Evolutionary conservation across 225 moss, liverwort and hornwort genomes (phyloP).

Genomic region (Bryoerythrophyllum caledonicum): DNA sequence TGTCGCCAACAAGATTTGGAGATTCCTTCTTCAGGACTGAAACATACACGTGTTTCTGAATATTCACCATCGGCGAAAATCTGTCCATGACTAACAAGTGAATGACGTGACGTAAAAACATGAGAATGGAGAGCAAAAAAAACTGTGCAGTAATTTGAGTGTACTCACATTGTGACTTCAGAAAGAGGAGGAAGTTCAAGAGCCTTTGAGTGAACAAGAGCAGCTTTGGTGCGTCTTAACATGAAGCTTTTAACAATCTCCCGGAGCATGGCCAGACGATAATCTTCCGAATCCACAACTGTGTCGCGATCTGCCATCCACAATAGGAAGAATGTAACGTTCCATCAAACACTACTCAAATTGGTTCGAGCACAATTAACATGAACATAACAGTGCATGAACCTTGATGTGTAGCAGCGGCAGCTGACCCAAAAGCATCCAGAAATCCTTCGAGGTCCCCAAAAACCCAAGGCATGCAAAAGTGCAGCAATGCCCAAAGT

Average conservation of each 20-base stretch:
- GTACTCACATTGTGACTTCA: constrained; percentile 82
- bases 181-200: constrained; percentile 73
- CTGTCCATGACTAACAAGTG: constrained; percentile 36
- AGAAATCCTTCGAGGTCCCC: constrained; percentile 56
- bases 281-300: constrained; percentile 36
- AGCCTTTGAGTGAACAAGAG: constrained; percentile 70
- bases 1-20: constrained; percentile 62
- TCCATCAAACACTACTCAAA: constrained; percentile 3
- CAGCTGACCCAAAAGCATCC: constrained; percentile 65
- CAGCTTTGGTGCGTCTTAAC: constrained; percentile 92
- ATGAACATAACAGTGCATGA: neutral
- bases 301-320: constrained; percentile 33
- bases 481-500: constrained; percentile 90
- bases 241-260: constrained; percentile 72
- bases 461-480: constrained; percentile 79
- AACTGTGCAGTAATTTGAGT: neutral
- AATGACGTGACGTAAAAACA: neutral
- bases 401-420: constrained; percentile 56
- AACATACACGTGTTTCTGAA: constrained; percentile 80
- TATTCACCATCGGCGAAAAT: constrained; percentile 63
- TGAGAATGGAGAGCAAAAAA: neutral
- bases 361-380: neutral
- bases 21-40: constrained; percentile 83
- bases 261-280: constrained; percentile 47
- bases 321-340: neutral